Base-by-base conservation (phyloP, 2,329 filamentous ascomycete genomes). In the Sporothrix inflata region DNA sequence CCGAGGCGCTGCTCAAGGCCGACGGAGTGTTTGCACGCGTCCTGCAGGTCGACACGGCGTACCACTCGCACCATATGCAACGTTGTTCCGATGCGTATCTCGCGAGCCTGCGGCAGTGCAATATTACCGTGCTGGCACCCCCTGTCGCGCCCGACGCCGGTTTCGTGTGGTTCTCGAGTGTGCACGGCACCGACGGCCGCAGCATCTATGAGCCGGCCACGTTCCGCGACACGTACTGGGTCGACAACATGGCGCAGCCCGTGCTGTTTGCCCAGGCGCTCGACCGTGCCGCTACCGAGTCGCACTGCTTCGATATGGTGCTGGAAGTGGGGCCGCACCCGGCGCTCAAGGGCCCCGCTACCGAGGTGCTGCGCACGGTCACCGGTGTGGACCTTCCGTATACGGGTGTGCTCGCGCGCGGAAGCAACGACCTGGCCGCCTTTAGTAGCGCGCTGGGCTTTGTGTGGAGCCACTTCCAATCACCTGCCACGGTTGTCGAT, bases 41-140 rank as follows among this genome's bases (percentile, higher is more conserved):
- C 0, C 77, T 87, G 7, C 74, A 75, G 1, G 81, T 86, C 0
- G 83, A 85, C 60, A 84, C 80, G 0, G 85, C 84, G 0, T 87
- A 86, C 68, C 85, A 87, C 76, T 86, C 85, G 0, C 80, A 79
- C 0, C 85, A 86, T 74, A 87, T 87, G 85, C 66, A 76, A 0
- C 72, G 34, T 27, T 76, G 82, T 0, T 79, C 81, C 0, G 74
- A 49, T 0, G 73, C 78, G 66, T 85, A 85, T 70, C 73, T 79
- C 3, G 71, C 79, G 34, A 76, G 75, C 0, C 73, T 85, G 53
- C 45, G 70, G 1, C 71, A 69, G 19, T 80, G 78, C 40, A 72
- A 71, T 19, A 79, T 84, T 34, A 49, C 72, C 0, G 30, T 70
- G 1, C 16, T 67, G 2, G 71, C 73, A 8, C 61, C 67, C 74